Evolutionary conservation across 1,284 basidiomycete genomes (phyloP).

Genomic region (Naganishia sp.): DNA sequence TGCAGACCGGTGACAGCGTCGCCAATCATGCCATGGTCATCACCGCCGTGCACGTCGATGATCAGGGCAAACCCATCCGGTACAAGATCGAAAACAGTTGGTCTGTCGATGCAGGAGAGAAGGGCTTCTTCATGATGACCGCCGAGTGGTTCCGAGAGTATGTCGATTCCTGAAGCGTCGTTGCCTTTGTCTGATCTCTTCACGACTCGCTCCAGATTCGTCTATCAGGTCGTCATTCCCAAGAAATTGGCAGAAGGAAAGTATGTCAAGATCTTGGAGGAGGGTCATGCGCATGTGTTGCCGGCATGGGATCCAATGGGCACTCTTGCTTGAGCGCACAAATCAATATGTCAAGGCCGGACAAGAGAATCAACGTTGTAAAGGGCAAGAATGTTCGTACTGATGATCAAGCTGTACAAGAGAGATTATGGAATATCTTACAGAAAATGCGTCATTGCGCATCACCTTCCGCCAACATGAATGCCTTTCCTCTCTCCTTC

Average conservation of each 20-base stretch:
- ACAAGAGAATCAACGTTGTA: no score
- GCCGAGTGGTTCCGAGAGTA: constrained; percentile 88
- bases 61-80: constrained; percentile 70
- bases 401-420: no score
- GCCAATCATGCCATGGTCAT: constrained; percentile 69
- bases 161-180: constrained; percentile 51
- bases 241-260: constrained; percentile 74
- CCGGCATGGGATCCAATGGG: constrained; percentile 92
- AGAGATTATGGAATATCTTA: no score
- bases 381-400: no score
- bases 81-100: constrained; percentile 97
- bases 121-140: constrained; percentile 91
- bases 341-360: neutral
- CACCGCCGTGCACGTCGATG: constrained; percentile 83
- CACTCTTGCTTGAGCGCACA: constrained; percentile 44
- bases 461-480: no score
- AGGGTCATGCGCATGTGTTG: constrained; percentile 64
- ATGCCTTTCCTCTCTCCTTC: neutral
- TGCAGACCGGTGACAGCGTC: constrained; percentile 49
- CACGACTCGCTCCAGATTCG: constrained; percentile 59
- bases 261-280: constrained; percentile 76
- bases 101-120: constrained; percentile 76
- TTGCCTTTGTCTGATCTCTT: neutral
- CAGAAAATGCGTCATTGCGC: no score
- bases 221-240: constrained; percentile 85